phyloP scores from a whole-genome alignment of 2,329 filamentous ascomycete species.

The Sclerotinia minor region DNA sequence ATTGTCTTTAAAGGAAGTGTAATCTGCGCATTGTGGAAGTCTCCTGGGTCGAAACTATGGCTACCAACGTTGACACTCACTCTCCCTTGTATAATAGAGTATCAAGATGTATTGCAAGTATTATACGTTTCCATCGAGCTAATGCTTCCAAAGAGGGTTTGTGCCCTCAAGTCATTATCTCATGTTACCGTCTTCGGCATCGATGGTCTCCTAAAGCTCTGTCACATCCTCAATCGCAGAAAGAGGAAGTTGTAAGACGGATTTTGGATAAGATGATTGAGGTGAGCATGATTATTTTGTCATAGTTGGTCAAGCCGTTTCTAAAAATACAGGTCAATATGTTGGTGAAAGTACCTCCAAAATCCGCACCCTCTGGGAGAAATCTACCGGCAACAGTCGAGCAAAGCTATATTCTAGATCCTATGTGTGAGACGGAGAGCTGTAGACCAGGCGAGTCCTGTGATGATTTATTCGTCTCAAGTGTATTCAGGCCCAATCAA shows the following conservation, averaged over 20 bases:
- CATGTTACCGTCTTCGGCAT: conserved; percentile 18
- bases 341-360: background rate
- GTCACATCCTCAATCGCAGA: conserved; percentile 7
- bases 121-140: conserved; percentile 19
- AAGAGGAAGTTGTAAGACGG: conserved; percentile 18
- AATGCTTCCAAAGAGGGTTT: conserved; percentile 23
- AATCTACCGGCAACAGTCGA: conserved; percentile 20
- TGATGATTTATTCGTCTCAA: conserved; percentile 12
- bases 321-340: conserved; percentile 10
- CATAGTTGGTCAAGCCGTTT: background rate
- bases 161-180: conserved; percentile 24
- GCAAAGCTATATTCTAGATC: conserved; percentile 20
- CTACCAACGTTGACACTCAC: background rate
- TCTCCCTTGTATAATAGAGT: conserved; percentile 17
- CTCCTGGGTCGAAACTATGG: background rate
- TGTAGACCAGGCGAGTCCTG: conserved; percentile 13
- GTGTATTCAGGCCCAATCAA: background rate
- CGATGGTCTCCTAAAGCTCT: conserved; percentile 17
- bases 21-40: background rate
- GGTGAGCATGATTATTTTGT: conserved; percentile 1
- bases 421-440: conserved; percentile 7
- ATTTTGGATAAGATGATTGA: conserved; percentile 24
- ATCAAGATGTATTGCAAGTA: conserved; percentile 21
- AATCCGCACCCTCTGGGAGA: conserved; percentile 4
- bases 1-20: background rate